Conservation (phyloP, 2,329 filamentous ascomycete species). For the Ascosphaera aggregata region DNA sequence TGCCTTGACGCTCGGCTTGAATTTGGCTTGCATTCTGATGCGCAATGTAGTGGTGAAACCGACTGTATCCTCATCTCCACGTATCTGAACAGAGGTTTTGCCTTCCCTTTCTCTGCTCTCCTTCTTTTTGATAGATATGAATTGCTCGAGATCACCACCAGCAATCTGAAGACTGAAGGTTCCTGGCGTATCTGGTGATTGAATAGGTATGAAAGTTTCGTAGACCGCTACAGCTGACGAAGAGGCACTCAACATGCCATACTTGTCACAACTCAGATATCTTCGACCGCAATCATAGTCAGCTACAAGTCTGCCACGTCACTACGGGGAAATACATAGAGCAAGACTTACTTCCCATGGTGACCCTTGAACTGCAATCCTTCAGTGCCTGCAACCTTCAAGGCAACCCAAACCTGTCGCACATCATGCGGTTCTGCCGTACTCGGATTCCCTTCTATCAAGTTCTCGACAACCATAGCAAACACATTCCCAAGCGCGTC, state of each 20-base stretch:
- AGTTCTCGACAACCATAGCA: constrained; percentile 58
- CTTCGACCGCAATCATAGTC: constrained; percentile 18
- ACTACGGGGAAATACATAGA: background rate
- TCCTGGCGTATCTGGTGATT: constrained; percentile 37
- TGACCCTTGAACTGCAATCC: constrained; percentile 70
- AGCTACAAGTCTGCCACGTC: background rate
- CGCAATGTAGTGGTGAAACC: constrained; percentile 49
- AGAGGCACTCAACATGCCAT: constrained; percentile 52
- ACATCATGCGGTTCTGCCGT: constrained; percentile 92
- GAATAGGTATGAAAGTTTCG: constrained; percentile 54
- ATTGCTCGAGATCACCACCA: constrained; percentile 36
- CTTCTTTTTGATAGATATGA: constrained; percentile 36
- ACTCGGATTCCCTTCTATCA: constrained; percentile 57
- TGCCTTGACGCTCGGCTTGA: constrained; percentile 63
- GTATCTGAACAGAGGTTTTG: constrained; percentile 36
- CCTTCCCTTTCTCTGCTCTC: constrained; percentile 8
- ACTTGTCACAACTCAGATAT: constrained; percentile 69
- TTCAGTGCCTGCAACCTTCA: constrained; percentile 59
- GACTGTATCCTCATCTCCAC: constrained; percentile 48
- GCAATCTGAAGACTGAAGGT: constrained; percentile 52
- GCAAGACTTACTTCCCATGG: constrained; percentile 43
- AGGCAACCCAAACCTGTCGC: constrained; percentile 85
- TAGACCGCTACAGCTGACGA: constrained; percentile 63
- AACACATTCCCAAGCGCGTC: constrained; percentile 78
- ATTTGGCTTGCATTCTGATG: constrained; percentile 83